Evolutionary conservation across 345 rosid species (phyloP).

Genomic region (Salix purpurea): DNA sequence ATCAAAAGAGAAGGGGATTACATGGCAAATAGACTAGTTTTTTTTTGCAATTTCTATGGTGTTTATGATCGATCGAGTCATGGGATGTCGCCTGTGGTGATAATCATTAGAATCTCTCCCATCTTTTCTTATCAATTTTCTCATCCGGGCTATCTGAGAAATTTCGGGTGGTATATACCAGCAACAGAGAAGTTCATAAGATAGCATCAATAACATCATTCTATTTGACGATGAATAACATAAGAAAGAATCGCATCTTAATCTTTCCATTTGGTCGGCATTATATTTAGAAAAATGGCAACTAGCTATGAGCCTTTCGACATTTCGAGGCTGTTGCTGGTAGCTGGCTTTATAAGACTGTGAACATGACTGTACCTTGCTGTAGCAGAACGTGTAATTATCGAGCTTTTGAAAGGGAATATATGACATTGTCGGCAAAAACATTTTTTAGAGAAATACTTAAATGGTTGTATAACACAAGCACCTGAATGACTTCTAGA

Average conservation of each 20-base stretch:
- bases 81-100: neutral
- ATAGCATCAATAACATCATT: neutral
- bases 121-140: neutral
- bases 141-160: neutral
- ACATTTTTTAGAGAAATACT: neutral
- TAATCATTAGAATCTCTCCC: slow-evolving; percentile 1
- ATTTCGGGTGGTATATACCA: neutral
- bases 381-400: neutral
- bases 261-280: neutral
- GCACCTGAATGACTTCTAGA: neutral
- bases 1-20: neutral
- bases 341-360: neutral
- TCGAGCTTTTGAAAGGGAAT: neutral
- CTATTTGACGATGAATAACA: too few species aligned
- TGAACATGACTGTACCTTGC: neutral
- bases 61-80: neutral
- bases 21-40: neutral
- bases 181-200: neutral
- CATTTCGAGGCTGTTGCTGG: neutral
- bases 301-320: neutral
- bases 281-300: neutral
- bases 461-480: neutral
- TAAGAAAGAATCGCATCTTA: neutral
- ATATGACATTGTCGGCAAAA: neutral
- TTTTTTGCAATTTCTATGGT: neutral